Percentiles rank a stretch among this genome's conserved stretches.
Evolutionary conservation across 805 yeast genomes (phyloP).

Genomic region (Zygotorulaspora florentina): DNA sequence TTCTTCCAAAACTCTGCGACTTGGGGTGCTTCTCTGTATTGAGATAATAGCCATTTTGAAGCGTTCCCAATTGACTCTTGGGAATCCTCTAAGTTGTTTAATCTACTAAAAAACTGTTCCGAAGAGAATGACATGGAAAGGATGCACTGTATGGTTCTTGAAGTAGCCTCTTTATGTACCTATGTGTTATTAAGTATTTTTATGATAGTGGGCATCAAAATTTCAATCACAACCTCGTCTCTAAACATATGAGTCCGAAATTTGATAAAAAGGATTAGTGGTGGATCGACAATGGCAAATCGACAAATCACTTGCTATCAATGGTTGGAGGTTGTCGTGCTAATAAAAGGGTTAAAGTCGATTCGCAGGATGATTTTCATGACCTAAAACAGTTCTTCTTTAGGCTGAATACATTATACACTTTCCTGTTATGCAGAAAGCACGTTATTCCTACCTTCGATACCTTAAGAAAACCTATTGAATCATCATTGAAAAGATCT

Average conservation of each 20-base stretch:
- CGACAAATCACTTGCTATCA: not conserved
- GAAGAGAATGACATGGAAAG: constrained; percentile 26
- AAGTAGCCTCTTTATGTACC: not conserved
- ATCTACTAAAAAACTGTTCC: constrained; percentile 27
- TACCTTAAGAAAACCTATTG: constrained; percentile 49
- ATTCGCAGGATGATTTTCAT: constrained; percentile 33
- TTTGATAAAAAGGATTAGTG: too few relatives aligned
- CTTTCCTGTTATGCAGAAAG: constrained; percentile 57
- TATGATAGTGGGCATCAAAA: not conserved
- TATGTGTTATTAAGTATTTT: not conserved
- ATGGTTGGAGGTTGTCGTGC: not conserved
- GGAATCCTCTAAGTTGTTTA: constrained; percentile 31
- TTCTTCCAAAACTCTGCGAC: constrained; percentile 28
- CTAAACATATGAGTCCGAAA: not conserved
- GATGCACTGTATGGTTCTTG: not conserved
- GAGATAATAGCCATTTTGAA: constrained; percentile 33
- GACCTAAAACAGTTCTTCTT: constrained; percentile 48
- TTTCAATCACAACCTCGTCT: not conserved
- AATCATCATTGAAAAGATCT: constrained; percentile 43
- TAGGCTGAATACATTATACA: constrained; percentile 54
- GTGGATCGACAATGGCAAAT: too few relatives aligned
- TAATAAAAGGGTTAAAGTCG: constrained; percentile 14
- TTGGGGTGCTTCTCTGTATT: constrained; percentile 24
- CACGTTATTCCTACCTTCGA: constrained; percentile 57
- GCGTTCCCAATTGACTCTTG: constrained; percentile 34